These are phyloP conservation scores for Solanum tarijense DNA, from an alignment of 257 asterid species.

Conservation along the genomic window DNA sequence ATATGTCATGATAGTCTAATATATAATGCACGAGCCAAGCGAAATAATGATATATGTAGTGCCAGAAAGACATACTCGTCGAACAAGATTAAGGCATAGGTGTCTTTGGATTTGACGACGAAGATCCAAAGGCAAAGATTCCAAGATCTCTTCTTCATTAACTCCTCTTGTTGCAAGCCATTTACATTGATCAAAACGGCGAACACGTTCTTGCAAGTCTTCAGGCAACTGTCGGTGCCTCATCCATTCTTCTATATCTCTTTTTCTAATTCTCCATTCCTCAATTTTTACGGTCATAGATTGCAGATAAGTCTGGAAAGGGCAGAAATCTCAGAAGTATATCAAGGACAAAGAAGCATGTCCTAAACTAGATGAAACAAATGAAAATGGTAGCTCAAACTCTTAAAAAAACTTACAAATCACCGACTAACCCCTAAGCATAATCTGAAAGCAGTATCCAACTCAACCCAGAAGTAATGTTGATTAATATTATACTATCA, in stretches of 20 bases:
- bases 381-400: background rate
- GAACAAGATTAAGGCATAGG: slow-evolving; percentile 93
- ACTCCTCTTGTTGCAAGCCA: slow-evolving; percentile 98
- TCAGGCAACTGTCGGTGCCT: slow-evolving; percentile 91
- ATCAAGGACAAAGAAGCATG: background rate
- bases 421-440: background rate
- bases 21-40: background rate
- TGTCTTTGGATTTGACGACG: slow-evolving; percentile 91
- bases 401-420: background rate
- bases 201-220: slow-evolving; percentile 83
- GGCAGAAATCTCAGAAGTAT: background rate
- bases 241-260: slow-evolving; percentile 99
- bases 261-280: slow-evolving; percentile 85
- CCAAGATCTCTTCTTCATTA: slow-evolving; percentile 63
- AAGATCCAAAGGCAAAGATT: slow-evolving; percentile 76
- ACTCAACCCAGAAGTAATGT: background rate
- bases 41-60: background rate
- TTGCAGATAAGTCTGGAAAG: slow-evolving; percentile 65
- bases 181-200: slow-evolving; percentile 64
- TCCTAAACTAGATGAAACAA: background rate
- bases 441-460: background rate
- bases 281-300: slow-evolving; percentile 92
- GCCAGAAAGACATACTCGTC: slow-evolving; percentile 50
- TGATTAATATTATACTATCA: background rate
- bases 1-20: background rate